phyloP scores from a whole-genome alignment of 257 asterid species.

The Ajuga chamaepitys region DNA sequence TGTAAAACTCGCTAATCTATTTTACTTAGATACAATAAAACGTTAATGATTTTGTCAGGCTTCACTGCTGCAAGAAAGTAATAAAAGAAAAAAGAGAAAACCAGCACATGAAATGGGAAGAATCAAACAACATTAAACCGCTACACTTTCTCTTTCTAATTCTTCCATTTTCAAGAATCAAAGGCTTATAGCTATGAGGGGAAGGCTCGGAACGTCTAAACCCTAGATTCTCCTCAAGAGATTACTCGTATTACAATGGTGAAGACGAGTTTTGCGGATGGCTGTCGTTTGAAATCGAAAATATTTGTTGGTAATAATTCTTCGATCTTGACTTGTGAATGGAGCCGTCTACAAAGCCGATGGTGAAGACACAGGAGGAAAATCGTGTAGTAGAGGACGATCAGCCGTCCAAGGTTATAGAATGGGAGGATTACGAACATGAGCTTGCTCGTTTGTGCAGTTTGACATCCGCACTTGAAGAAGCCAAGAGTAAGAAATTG shows the following conservation, averaged over 20 bases:
- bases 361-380: constrained; percentile 33
- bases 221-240: constrained; percentile 32
- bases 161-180: background rate
- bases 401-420: constrained; percentile 39
- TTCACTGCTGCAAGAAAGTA: background rate
- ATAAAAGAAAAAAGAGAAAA: background rate
- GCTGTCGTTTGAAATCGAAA: constrained; percentile 32
- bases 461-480: constrained; percentile 63
- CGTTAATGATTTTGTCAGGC: too few species aligned
- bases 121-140: constrained; percentile 11
- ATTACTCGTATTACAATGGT: constrained; percentile 32
- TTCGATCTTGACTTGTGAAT: constrained; percentile 33
- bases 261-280: constrained; percentile 29
- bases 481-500: constrained; percentile 53
- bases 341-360: constrained; percentile 41
- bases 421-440: constrained; percentile 92
- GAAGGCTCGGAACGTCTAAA: constrained; percentile 18
- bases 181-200: constrained; percentile 24
- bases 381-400: constrained; percentile 26
- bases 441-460: constrained; percentile 82
- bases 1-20: too few species aligned
- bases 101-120: constrained; percentile 6
- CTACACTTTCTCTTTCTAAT: constrained; percentile 19
- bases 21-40: too few species aligned
- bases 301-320: constrained; percentile 2